Conservation (phyloP, 2,329 filamentous ascomycete genomes). For the Xylariales sp. region DNA sequence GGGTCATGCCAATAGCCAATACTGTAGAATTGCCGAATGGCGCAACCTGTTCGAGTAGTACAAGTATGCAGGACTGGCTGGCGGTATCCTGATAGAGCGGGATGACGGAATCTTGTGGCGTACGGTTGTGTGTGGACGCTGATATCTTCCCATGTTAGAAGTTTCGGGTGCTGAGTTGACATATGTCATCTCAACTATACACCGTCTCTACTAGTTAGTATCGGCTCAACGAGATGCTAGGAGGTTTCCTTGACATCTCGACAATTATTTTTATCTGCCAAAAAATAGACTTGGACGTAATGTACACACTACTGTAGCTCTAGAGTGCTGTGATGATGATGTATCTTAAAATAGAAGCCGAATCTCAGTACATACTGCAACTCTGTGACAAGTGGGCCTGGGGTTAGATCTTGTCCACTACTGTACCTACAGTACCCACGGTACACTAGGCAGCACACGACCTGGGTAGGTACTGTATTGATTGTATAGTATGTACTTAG, state of each 20-base stretch:
- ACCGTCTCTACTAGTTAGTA: background rate
- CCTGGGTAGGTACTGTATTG: too few relatives aligned
- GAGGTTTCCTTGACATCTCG: background rate
- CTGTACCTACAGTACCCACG: too few relatives aligned
- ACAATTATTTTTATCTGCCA: background rate
- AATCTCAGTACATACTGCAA: conserved; percentile 22
- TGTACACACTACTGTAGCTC: too few relatives aligned
- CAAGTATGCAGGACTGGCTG: conserved; percentile 9
- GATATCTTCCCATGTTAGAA: background rate
- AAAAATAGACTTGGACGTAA: background rate
- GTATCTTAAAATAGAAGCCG: conserved; percentile 34
- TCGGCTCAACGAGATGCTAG: background rate
- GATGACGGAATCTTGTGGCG: conserved; percentile 16
- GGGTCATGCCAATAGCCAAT: background rate
- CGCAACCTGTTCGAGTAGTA: conserved; percentile 22
- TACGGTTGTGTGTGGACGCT: background rate
- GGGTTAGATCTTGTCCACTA: conserved; percentile 26
- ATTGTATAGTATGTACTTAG: too few relatives aligned
- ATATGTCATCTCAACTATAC: background rate
- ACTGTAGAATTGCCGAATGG: conserved; percentile 17
- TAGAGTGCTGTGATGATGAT: conserved; percentile 19
- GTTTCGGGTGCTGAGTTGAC: background rate
- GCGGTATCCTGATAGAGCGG: conserved; percentile 10
- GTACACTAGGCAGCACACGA: too few relatives aligned
- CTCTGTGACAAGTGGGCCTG: conserved; percentile 28